Percentiles rank a stretch among this genome's conserved stretches.
Evolutionary conservation across 2,329 filamentous ascomycete species (phyloP).

Genomic region (Aaosphaeria pasadenensis): DNA sequence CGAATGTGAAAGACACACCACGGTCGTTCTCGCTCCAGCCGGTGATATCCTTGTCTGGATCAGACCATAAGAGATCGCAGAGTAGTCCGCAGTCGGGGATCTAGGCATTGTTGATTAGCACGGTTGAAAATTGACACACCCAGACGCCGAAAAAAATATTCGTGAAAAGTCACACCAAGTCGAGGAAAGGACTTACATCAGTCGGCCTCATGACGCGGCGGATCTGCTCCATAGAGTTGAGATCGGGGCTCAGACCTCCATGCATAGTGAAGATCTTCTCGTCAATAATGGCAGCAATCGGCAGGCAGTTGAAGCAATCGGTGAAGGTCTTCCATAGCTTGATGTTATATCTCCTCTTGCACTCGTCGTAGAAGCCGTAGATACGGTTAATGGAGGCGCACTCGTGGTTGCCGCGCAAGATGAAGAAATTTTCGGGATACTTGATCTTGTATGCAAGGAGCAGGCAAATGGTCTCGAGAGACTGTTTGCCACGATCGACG

Average conservation of each 20-base stretch:
- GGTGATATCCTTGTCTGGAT: conserved; percentile 98
- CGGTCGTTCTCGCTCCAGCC: conserved; percentile 99
- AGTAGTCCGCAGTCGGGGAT: conserved; percentile 97
- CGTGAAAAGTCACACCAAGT: not conserved
- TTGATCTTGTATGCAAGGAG: conserved; percentile 99
- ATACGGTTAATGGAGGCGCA: conserved; percentile 98
- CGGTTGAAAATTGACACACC: conserved; percentile 12
- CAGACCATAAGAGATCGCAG: conserved; percentile 97
- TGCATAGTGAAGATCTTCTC: conserved; percentile 99
- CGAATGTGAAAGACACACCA: conserved; percentile 98
- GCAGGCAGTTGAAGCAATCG: conserved; percentile 98
- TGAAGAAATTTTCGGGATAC: conserved; percentile 99
- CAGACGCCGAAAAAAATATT: conserved; percentile 16
- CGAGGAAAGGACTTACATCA: conserved; percentile 67
- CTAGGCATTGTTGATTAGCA: conserved; percentile 53
- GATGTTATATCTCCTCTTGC: conserved; percentile 98
- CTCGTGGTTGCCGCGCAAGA: conserved; percentile 97
- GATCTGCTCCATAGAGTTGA: conserved; percentile 99
- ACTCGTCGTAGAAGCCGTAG: conserved; percentile 99
- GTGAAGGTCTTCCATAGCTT: conserved; percentile 99
- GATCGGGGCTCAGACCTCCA: conserved; percentile 90
- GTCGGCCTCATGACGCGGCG: conserved; percentile 98
- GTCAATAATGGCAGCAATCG: conserved; percentile 97
- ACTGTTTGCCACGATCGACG: conserved; percentile 98
- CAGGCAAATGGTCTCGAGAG: conserved; percentile 95